Base-by-base conservation (phyloP, 768 basidiomycete species). In the Suillus bovinus region DNA sequence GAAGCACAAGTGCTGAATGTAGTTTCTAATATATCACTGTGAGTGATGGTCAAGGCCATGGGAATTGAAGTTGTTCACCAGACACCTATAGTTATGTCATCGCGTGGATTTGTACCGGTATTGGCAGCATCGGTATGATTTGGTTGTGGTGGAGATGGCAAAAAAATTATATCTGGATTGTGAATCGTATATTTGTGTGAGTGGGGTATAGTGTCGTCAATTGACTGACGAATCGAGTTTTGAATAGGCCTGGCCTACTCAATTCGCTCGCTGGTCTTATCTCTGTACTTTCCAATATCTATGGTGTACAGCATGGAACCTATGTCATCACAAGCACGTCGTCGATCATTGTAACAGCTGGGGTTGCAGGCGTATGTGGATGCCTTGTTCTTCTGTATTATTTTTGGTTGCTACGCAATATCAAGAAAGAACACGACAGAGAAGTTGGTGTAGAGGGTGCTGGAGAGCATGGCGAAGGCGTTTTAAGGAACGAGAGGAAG, bases 121-220 rank as follows among this genome's bases (percentile, higher is more conserved):
- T 86, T 55, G 86, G 86, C 13, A 77, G 70, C 24, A 61, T 64
- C 33, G 86, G 86, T 3, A 86, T 87, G 86, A 63, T 78, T 31
- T 86, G 81, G 76, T 67, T 86, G 24, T 84, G 84, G 82, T 86
- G 84, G 81, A 76, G 78, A 63, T 87, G 86, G 85, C 77, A 73
- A 66, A 73, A 72, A 57, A 87, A 86, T 63, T 86, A 86, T 66
- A 67, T 87, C 58, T 87, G 86, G 85, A 68, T 82, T 29, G 72
- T 81, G 16, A 84, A 84, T 71, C 84, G 80, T 52, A 77, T 86
- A 55, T 87, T 85, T 68, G 60, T 84, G 86, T 86, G 63, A 60
- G 83, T 69, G 36, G 20, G 7, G 54, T 36, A 42, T 4, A 49
- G 1, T n/a, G 17, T 16, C 7, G 46, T 8, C 24, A 34, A 41